Evolutionary conservation across 257 asterid species (phyloP).

Genomic region (Lantana camara): DNA sequence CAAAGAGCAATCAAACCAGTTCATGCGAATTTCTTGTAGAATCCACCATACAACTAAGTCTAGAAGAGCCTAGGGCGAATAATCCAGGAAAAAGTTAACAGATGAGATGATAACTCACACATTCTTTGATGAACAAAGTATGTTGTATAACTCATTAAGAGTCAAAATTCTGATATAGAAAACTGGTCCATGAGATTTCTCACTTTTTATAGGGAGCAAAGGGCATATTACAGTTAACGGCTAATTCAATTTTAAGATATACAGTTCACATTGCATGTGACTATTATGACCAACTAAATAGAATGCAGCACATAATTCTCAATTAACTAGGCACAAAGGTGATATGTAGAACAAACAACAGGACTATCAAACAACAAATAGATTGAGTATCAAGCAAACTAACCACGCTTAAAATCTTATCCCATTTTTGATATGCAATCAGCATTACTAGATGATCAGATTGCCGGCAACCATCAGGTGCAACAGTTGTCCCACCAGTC

Average conservation of each 20-base stretch:
- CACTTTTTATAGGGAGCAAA: neutral
- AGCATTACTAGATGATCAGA: conserved; percentile 93
- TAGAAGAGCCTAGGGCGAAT: too few species aligned
- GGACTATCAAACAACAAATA: conserved; percentile 12
- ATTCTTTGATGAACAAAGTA: neutral
- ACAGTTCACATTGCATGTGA: conserved; percentile 7
- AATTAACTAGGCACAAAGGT: neutral
- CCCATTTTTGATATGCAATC: conserved; percentile 92
- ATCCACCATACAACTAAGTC: too few species aligned
- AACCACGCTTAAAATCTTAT: conserved; percentile 68
- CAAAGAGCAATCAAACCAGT: conserved; percentile 5
- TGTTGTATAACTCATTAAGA: neutral
- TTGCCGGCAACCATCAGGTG: conserved; percentile 57
- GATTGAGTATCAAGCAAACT: conserved; percentile 34
- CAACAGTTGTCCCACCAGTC: conserved; percentile 59
- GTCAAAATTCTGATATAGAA: neutral
- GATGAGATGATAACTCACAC: conserved; percentile 10
- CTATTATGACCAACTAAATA: too few species aligned
- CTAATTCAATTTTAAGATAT: neutral
- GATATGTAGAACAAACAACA: conserved; percentile 18
- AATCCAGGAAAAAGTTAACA: too few species aligned
- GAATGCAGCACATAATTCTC: neutral
- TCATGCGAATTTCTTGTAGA: too few species aligned
- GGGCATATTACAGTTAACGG: neutral
- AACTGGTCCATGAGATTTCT: conserved; percentile 2